Evolutionary conservation across 2,329 filamentous ascomycete genomes (phyloP).

Genomic region (Botrytis squamosa): DNA sequence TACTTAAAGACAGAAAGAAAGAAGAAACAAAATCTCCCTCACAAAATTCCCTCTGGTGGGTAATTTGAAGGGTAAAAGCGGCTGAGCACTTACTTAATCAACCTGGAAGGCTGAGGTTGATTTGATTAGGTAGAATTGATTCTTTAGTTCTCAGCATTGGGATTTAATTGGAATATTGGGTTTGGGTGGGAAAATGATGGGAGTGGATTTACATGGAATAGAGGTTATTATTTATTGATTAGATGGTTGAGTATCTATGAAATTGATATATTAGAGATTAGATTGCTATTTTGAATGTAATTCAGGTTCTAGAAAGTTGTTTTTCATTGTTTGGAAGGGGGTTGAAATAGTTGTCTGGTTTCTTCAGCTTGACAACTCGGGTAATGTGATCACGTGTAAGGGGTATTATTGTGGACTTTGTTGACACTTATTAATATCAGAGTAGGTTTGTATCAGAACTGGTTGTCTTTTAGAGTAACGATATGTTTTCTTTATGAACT

Average conservation of each 20-base stretch:
- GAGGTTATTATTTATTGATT: background rate
- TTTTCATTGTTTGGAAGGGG: background rate
- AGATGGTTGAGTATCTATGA: background rate
- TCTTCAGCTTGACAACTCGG: background rate
- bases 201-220: background rate
- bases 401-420: background rate
- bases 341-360: background rate
- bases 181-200: background rate
- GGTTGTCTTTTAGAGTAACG: too few species aligned
- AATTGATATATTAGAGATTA: fast-evolving
- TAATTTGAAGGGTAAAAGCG: background rate
- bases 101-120: background rate
- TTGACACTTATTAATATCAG: too few species aligned
- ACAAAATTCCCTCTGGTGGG: background rate
- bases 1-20: background rate
- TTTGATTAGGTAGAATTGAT: background rate
- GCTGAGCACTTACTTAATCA: background rate
- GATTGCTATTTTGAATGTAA: background rate
- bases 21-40: too few species aligned
- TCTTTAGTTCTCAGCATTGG: background rate
- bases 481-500: too few species aligned
- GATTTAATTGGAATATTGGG: fast-evolving
- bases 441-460: too few species aligned
- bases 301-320: background rate
- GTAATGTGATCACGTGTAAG: constrained; percentile 9